Conservation (phyloP, 177 flowering plant species). For the Telopea speciosissima region DNA sequence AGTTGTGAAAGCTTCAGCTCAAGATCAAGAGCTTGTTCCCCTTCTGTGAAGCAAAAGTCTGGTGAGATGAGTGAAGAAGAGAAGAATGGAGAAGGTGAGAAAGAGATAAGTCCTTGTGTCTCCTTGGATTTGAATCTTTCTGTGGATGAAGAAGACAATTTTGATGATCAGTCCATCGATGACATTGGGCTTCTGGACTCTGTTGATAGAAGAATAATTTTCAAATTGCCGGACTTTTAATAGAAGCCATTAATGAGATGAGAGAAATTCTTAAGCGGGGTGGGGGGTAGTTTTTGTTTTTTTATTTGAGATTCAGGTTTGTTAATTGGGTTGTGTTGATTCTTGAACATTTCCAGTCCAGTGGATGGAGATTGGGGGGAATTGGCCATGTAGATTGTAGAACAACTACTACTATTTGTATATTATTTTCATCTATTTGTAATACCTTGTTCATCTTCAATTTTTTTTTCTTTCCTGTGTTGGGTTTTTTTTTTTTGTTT, state of each 20-base stretch:
- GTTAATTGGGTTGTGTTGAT: constrained; percentile 5
- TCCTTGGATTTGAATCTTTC: constrained; percentile 82
- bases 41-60: constrained; percentile 40
- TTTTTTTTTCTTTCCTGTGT: not conserved
- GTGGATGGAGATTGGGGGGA: constrained; percentile 7
- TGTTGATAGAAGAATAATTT: constrained; percentile 59
- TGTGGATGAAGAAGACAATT: constrained; percentile 31
- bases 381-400: constrained; percentile 13
- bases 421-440: constrained; percentile 16
- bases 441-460: not conserved
- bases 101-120: constrained; percentile 35
- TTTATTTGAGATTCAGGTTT: constrained; percentile 13
- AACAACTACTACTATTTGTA: constrained; percentile 16
- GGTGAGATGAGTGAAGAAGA: constrained; percentile 19
- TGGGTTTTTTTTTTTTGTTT: no score
- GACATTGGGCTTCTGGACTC: constrained; percentile 61
- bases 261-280: not conserved
- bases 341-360: not conserved
- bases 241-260: not conserved
- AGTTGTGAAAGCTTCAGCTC: constrained; percentile 72
- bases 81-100: constrained; percentile 15
- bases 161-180: constrained; percentile 41
- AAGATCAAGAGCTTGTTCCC: constrained; percentile 70
- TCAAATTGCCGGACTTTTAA: constrained; percentile 47
- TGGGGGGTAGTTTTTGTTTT: not conserved